Evolutionary conservation across 208 protist genomes (phyloP).

Genomic region (Acanthamoeba rhysodes): DNA sequence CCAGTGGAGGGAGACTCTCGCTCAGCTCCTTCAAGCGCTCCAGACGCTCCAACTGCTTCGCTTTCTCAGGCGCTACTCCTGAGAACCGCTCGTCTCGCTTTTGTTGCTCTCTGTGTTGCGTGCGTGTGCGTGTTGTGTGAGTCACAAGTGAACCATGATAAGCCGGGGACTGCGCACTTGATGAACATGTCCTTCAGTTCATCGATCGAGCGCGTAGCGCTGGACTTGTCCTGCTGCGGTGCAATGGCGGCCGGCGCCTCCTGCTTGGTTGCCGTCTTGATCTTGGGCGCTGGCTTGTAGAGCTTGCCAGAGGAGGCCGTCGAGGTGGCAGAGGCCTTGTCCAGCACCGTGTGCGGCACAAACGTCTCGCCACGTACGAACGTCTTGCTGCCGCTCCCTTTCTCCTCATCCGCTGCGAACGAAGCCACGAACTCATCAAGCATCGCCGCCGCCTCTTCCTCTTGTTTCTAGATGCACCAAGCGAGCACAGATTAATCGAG

Average conservation of each 20-base stretch:
- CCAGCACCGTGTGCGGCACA: slow-evolving; percentile 27
- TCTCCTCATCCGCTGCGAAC: not conserved
- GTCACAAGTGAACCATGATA: not conserved
- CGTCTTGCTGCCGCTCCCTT: slow-evolving; percentile 23
- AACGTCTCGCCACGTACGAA: slow-evolving; percentile 69
- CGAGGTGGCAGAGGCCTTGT: not conserved
- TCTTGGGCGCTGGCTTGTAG: slow-evolving; percentile 41
- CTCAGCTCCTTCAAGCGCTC: slow-evolving; percentile 31
- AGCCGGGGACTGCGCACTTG: not conserved
- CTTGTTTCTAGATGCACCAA: slow-evolving; percentile 41
- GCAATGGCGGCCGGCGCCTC: not conserved
- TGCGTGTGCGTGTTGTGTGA: not conserved
- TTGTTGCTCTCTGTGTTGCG: not conserved
- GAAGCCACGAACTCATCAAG: slow-evolving; percentile 46
- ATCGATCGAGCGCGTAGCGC: not conserved
- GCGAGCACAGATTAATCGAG: not conserved
- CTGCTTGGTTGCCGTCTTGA: slow-evolving; percentile 28
- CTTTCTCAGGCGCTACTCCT: not conserved
- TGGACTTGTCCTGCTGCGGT: not conserved
- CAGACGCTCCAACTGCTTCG: slow-evolving; percentile 25
- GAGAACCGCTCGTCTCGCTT: slow-evolving; percentile 55
- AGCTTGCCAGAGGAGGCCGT: slow-evolving; percentile 5
- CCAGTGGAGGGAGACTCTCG: not conserved
- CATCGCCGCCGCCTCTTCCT: slow-evolving; percentile 46
- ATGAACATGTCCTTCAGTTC: slow-evolving; percentile 55